Evolutionary conservation across 352 stramenopile genomes (phyloP).

Genomic region (Globisporangium solare): DNA sequence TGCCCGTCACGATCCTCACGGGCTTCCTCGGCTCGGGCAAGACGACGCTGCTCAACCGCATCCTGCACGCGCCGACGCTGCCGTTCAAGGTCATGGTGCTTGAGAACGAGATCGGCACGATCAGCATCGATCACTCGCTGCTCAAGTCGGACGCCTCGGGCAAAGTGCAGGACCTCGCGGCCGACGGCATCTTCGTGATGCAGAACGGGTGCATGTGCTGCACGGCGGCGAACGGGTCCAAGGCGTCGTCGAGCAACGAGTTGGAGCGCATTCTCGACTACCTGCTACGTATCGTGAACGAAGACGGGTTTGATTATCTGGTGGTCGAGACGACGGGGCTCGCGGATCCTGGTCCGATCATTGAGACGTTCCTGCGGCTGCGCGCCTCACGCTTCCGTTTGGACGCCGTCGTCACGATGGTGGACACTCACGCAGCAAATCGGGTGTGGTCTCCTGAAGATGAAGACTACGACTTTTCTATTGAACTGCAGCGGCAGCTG

Average conservation of each 20-base stretch:
- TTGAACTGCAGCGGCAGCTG: conserved; percentile 60
- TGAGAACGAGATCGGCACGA: conserved; percentile 77
- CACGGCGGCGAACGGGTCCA: conserved; percentile 87
- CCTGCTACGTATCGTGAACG: conserved; percentile 47
- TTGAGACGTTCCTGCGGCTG: conserved; percentile 95
- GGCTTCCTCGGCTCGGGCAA: conserved; percentile 94
- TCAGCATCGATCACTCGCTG: conserved; percentile 69
- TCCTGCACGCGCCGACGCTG: conserved; percentile 83
- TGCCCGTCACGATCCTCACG: conserved; percentile 93
- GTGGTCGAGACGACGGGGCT: conserved; percentile 97
- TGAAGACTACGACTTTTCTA: conserved; percentile 32
- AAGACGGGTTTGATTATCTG: conserved; percentile 94
- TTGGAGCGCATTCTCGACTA: conserved; percentile 93
- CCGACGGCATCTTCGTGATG: conserved; percentile 94
- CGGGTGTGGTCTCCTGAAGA: conserved; percentile 25
- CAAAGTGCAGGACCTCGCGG: conserved; percentile 13
- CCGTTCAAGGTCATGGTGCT: conserved; percentile 95
- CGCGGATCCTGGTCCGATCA: conserved; percentile 95
- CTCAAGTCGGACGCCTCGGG: conserved; percentile 16
- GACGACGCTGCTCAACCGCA: conserved; percentile 95
- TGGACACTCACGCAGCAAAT: conserved; percentile 83
- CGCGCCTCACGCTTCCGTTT: conserved; percentile 90
- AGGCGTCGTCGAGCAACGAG: conserved; percentile 85
- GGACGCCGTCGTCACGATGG: conserved; percentile 94
- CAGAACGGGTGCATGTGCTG: conserved; percentile 99